A percentile compares a stretch with the other conserved stretches of the same genome.
Conservation (phyloP, 2,329 filamentous ascomycete genomes). For the Diaporthe longicolla region DNA sequence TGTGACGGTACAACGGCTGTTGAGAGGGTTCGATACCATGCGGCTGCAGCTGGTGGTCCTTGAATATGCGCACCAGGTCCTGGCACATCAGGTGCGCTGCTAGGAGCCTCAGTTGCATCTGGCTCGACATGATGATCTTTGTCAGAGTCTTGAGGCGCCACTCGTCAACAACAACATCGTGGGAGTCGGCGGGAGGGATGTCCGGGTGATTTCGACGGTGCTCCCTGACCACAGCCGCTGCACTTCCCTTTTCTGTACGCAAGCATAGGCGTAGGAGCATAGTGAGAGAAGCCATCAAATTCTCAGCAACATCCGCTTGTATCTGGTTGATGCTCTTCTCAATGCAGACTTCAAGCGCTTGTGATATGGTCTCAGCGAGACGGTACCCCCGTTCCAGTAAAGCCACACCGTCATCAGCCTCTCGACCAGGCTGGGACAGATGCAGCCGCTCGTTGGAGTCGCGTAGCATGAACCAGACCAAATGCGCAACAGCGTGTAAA, state of each 20-base stretch:
- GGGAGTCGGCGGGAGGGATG: conserved; percentile 55
- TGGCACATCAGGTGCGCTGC: conserved; percentile 81
- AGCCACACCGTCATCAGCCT: conserved; percentile 49
- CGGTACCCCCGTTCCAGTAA: conserved; percentile 53
- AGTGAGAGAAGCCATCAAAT: conserved; percentile 58
- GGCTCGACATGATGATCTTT: conserved; percentile 83
- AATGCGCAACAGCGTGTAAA: conserved; percentile 55
- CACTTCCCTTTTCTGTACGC: conserved; percentile 53
- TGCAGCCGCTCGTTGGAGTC: conserved; percentile 44
- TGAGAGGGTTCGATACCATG: conserved; percentile 54
- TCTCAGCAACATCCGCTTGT: conserved; percentile 58
- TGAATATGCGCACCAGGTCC: conserved; percentile 78
- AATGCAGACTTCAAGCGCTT: conserved; percentile 61
- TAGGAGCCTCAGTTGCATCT: conserved; percentile 90
- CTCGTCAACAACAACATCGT: conserved; percentile 68
- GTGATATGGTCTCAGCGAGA: conserved; percentile 60
- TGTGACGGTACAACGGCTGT: conserved; percentile 70
- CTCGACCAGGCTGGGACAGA: conserved; percentile 40
- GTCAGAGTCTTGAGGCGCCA: conserved; percentile 80
- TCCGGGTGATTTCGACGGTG: conserved; percentile 54
- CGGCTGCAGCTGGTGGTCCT: conserved; percentile 66
- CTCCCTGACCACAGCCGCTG: conserved; percentile 51
- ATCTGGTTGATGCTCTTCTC: conserved; percentile 70
- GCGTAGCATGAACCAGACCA: conserved; percentile 42
- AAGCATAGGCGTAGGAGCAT: conserved; percentile 61